Evolutionary conservation across 2,329 filamentous ascomycete genomes (phyloP).

Genomic region (Colletotrichum spaethianum): DNA sequence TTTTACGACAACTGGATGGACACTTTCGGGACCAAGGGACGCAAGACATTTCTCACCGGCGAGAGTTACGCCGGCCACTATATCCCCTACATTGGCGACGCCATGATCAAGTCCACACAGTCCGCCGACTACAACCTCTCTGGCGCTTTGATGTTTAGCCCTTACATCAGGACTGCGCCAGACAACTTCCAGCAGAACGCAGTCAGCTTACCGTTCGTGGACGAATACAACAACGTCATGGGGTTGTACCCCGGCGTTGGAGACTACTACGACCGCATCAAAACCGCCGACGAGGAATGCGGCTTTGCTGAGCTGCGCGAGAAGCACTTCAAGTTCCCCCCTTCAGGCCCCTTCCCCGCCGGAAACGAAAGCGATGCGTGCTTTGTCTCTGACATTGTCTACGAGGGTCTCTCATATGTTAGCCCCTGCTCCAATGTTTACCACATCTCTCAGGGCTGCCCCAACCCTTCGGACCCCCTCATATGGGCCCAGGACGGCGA

Average conservation of each 20-base stretch:
- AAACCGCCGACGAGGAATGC: constrained; percentile 68
- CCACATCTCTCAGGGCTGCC: constrained; percentile 80
- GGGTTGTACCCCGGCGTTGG: constrained; percentile 67
- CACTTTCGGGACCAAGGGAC: constrained; percentile 77
- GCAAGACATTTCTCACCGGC: constrained; percentile 81
- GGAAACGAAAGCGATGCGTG: constrained; percentile 62
- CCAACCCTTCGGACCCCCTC: constrained; percentile 77
- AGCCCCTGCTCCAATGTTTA: constrained; percentile 91
- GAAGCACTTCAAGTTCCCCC: constrained; percentile 78
- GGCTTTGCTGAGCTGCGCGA: constrained; percentile 74
- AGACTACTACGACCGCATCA: constrained; percentile 66
- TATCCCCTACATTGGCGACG: constrained; percentile 80
- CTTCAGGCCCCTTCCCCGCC: constrained; percentile 70
- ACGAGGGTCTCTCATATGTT: constrained; percentile 63
- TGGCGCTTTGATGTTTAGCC: constrained; percentile 77
- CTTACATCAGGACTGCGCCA: constrained; percentile 73
- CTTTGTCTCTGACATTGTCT: constrained; percentile 67
- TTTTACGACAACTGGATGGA: constrained; percentile 86
- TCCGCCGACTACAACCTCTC: constrained; percentile 76
- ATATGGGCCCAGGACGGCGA: constrained; percentile 71
- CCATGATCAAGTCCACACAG: constrained; percentile 78
- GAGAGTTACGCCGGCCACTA: constrained; percentile 80
- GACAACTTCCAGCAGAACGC: constrained; percentile 60
- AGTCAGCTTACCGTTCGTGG: constrained; percentile 70
- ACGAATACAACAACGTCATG: constrained; percentile 73